Evolutionary conservation across 352 stramenopile species (phyloP), one percentile per base, ranked within the genome.

Genomic region (Globisporangium abappressorium): DNA sequence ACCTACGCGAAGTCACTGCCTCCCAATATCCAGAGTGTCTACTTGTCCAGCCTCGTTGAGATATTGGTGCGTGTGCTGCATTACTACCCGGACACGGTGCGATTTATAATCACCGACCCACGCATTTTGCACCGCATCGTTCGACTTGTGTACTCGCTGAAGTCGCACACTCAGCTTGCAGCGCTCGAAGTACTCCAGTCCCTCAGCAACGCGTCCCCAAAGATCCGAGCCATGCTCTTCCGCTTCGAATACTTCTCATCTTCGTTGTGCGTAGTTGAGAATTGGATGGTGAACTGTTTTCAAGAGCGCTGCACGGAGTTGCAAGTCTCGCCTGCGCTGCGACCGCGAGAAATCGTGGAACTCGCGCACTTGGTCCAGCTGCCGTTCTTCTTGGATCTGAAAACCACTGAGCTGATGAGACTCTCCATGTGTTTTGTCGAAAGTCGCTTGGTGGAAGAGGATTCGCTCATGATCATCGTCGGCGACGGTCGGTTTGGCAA

Each of bases 311-410:
- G 55, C 1, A 30, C 0, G 2, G 34, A 59, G 5, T 18, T 71
- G 30, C 59, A 60, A 55, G 46, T 75, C 28, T 33, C 66, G 0
- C 72, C 66, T 20, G 22, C 62, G 18, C 64, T 79, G 20, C 54
- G 58, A 2, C 72, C 62, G 46, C 56, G 70, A 28, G 60, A 53
- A 2, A 56, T 73, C 14, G 47, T 71, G 12, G 24, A 72, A 41
- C 55, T 81, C 5, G 59, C 72, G 11, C 69, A 77, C 28, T 3
- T 81, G 26, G 56, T 55, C 6, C 72, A 73, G 24, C 15, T 81
- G 24, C 72, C 74, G 2, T 73, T 77, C 49, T 79, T 81, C 49
- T 55, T 68, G 15, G 74, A 78, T 20, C 55, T 81, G 1, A 72
- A 43, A 12, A 68, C 30, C 18, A 43, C 66, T 5, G 72, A 79